Evolutionary conservation across 257 asterid genomes (phyloP).

Genomic region (Leptodermis oblonga): DNA sequence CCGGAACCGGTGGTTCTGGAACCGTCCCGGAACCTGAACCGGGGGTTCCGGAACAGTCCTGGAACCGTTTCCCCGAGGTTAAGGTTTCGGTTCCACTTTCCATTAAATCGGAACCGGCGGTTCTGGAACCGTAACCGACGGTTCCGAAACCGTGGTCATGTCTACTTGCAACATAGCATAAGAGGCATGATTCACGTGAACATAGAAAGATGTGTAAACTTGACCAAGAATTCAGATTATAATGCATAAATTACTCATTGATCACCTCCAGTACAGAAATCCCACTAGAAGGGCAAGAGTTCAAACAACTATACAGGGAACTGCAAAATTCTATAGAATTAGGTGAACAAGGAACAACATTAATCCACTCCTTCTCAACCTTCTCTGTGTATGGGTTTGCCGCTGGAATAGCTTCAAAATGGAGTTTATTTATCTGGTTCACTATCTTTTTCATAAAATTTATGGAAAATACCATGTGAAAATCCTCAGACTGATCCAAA

Average conservation of each 20-base stretch:
- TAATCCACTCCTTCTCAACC: constrained; percentile 69
- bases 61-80: too few relatives aligned
- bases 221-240: too few relatives aligned
- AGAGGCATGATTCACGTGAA: too few relatives aligned
- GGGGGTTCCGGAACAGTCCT: too few relatives aligned
- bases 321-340: constrained; percentile 70
- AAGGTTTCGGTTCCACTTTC: too few relatives aligned
- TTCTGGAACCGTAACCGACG: too few relatives aligned
- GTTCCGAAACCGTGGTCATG: too few relatives aligned
- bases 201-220: too few relatives aligned
- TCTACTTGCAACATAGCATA: too few relatives aligned
- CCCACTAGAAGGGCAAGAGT: constrained; percentile 39
- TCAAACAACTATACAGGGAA: constrained; percentile 61
- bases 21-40: too few relatives aligned
- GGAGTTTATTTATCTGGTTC: constrained; percentile 46
- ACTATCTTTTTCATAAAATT: constrained; percentile 53
- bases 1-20: too few relatives aligned
- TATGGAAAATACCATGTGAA: constrained; percentile 53
- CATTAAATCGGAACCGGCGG: too few relatives aligned
- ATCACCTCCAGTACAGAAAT: constrained; percentile 53
- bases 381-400: constrained; percentile 44
- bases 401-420: constrained; percentile 44
- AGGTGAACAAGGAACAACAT: constrained; percentile 51
- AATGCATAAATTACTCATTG: constrained; percentile 13
- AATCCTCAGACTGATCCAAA: constrained; percentile 21